phyloP scores from a whole-genome alignment of 805 yeast genomes.

The Cyberlindnera veronae region DNA sequence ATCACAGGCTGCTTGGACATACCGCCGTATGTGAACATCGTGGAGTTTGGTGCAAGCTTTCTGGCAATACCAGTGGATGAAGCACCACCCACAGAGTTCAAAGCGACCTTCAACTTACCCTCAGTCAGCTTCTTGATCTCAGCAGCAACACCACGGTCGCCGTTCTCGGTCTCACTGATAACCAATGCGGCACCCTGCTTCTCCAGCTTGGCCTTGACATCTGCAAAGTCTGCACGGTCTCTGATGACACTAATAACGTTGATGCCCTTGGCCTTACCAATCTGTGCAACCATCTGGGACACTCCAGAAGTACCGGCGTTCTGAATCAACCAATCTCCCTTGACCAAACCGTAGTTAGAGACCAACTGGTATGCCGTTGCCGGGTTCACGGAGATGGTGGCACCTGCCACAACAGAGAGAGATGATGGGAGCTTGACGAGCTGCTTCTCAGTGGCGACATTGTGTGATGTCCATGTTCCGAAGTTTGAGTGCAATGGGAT shows the following conservation, averaged over 20 bases:
- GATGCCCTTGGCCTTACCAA: constrained; percentile 72
- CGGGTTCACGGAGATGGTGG: constrained; percentile 91
- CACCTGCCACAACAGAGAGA: constrained; percentile 60
- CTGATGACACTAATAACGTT: constrained; percentile 87
- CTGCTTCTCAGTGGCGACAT: constrained; percentile 47
- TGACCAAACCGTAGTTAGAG: constrained; percentile 47
- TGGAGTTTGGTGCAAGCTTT: constrained; percentile 70
- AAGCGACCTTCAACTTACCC: constrained; percentile 64
- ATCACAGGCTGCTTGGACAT: constrained; percentile 95
- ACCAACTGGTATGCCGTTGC: constrained; percentile 89
- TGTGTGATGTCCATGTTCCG: constrained; percentile 94
- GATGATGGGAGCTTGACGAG: constrained; percentile 54
- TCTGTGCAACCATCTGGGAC: constrained; percentile 86
- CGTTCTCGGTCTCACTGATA: constrained; percentile 82
- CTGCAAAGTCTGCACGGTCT: constrained; percentile 76
- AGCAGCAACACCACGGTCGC: constrained; percentile 60
- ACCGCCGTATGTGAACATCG: constrained; percentile 91
- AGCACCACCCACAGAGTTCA: constrained; percentile 93
- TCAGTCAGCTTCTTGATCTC: constrained; percentile 53
- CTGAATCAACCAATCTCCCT: constrained; percentile 85
- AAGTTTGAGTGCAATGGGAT: constrained; percentile 72
- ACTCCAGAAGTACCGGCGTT: constrained; percentile 97
- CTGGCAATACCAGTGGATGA: constrained; percentile 79
- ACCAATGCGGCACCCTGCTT: constrained; percentile 80
- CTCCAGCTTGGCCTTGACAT: constrained; percentile 49